Base-by-base conservation (phyloP, 257 asterid species). In the Jacaranda mimosifolia region DNA sequence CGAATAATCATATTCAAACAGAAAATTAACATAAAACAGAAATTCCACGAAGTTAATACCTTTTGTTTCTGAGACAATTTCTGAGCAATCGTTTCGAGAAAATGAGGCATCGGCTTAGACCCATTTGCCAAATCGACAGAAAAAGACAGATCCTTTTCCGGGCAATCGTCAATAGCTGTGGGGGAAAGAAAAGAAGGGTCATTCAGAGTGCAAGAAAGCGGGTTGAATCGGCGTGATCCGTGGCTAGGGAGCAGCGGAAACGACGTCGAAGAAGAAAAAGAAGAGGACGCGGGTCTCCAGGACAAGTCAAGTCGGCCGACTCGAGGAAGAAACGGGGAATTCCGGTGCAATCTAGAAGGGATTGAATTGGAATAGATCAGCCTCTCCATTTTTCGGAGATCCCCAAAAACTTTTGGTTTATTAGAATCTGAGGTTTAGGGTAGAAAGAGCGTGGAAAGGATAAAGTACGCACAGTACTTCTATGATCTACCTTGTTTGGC, bases 331-430 rank as follows among this genome's bases (percentile, higher is more conserved):
- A 77, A 71, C n/a, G 88, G 81, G 42, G 79, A 76, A 14, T 42
- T 75, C 7, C 15, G 70, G 58, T 82, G 84, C 79, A 72, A 80
- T 42, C 88, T 85, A 9, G 87, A 85, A 1, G 95, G 84, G 81
- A 86, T 74, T 6, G 96, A 70, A 77, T 86, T 88, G 80, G 91
- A 83, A 74, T 79, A 71, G 84, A 93, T 80, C 72, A 93, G 88
- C 80, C 91, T 88, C 88, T 89, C 98, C 97, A 93, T 93, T 62
- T 4, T 7, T 15, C 42, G 35, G 32, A 52, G 17, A 26, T 45
- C 67, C 67, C 58, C 43, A 42, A 5, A 42, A 42, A 5, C 46
- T 42, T 42, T 42, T 42, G 6, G 46, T 42, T 51, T 26, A 15
- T 32, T 14, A 19, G 58, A 43, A n/a, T 39, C 56, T 3, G 79